phyloP scores from a whole-genome alignment of 139 green algal species.

The Prasinococcaceae sp. region DNA sequence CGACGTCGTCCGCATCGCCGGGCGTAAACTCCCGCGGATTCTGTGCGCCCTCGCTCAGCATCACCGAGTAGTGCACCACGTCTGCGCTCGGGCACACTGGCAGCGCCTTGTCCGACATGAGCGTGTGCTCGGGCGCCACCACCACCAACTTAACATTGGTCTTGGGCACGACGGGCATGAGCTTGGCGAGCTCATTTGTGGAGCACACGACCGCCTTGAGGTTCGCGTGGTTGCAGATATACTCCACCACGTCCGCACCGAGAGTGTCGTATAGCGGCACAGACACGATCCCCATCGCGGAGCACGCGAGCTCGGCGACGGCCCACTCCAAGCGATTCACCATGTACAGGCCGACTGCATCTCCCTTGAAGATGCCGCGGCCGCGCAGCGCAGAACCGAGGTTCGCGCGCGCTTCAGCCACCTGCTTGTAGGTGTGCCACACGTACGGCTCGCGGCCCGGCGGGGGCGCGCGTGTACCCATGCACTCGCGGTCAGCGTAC shows the following conservation, averaged over 20 bases:
- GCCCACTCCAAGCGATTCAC: slow-evolving; percentile 85
- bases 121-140: slow-evolving; percentile 1
- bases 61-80: neutral
- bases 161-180: slow-evolving; percentile 1
- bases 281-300: slow-evolving; percentile 69
- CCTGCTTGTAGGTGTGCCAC: neutral
- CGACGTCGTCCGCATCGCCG: slow-evolving; percentile 54
- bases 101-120: neutral
- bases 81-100: neutral
- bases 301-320: slow-evolving; percentile 62
- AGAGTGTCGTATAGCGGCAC: slow-evolving; percentile 96
- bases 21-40: slow-evolving; percentile 51
- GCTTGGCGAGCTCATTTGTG: slow-evolving; percentile 19
- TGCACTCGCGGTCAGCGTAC: slow-evolving; percentile 45
- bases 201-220: slow-evolving; percentile 47
- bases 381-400: neutral
- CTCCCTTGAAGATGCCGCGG: too few species aligned
- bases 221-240: slow-evolving; percentile 89
- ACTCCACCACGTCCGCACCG: slow-evolving; percentile 71
- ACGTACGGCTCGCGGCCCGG: neutral
- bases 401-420: too few species aligned
- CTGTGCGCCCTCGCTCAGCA: neutral
- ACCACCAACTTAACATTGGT: slow-evolving; percentile 56
- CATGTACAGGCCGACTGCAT: slow-evolving; percentile 69
- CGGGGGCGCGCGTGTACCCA: slow-evolving; percentile 9